phyloP scores from a whole-genome alignment of 306 rosid genomes.

The Vigna angularis region DNA sequence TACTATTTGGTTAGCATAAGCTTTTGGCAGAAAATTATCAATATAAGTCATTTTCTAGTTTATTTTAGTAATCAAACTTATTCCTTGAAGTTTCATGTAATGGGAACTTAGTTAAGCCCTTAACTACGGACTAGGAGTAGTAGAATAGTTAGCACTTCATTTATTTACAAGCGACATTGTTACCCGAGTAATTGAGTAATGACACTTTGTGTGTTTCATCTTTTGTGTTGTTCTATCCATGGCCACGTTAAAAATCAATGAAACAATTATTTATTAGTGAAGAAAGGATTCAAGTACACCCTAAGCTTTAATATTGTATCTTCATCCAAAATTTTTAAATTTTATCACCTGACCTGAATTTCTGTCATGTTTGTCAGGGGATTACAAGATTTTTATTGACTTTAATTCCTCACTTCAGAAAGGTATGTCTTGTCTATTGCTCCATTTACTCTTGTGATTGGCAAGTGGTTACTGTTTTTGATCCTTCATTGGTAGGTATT shows the following conservation, averaged over 20 bases:
- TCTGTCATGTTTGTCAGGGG: slow-evolving; percentile 58
- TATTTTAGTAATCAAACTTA: not conserved
- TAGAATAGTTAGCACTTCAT: not conserved
- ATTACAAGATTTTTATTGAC: slow-evolving; percentile 76
- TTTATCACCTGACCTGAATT: slow-evolving; percentile 28
- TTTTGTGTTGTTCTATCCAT: not conserved
- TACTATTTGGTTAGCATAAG: not conserved
- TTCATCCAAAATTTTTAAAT: not conserved
- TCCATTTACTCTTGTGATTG: not conserved
- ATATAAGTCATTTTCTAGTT: not conserved
- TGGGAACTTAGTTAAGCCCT: not conserved
- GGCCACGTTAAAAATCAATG: slow-evolving; percentile 2
- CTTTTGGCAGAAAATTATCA: not conserved
- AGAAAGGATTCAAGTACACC: not conserved
- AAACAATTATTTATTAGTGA: not conserved
- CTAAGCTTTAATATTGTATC: not conserved
- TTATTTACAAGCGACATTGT: not conserved
- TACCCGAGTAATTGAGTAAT: not conserved
- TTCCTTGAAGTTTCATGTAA: not conserved
- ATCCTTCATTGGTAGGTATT: slow-evolving; percentile 9
- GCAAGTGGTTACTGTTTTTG: not conserved
- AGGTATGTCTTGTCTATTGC: slow-evolving; percentile 55
- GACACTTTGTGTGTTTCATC: not conserved
- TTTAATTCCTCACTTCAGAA: slow-evolving; percentile 82
- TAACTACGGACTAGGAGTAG: not conserved